Percentiles rank a stretch among this genome's conserved stretches.
phyloP scores from a whole-genome alignment of 768 basidiomycete genomes.

The Phanerodontia chrysosporium region DNA sequence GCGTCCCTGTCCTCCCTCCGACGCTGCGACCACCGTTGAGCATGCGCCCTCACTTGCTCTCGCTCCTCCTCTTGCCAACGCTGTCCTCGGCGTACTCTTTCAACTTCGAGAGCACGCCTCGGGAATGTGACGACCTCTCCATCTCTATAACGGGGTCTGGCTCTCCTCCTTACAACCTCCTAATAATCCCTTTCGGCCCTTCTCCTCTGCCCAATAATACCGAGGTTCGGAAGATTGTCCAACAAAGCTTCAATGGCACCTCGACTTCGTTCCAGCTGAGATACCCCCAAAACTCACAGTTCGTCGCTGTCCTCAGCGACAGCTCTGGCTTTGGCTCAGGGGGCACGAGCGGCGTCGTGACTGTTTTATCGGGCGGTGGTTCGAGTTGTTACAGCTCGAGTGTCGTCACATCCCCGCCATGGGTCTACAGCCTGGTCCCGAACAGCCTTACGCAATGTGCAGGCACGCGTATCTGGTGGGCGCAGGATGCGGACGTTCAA shows the following conservation, averaged over 20 bases:
- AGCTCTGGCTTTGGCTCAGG: conserved; percentile 61
- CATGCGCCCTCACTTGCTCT: conserved; percentile 8
- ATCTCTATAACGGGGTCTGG: conserved; percentile 59
- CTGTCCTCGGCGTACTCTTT: conserved; percentile 39
- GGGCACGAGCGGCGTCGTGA: conserved; percentile 66
- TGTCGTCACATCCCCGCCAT: conserved; percentile 44
- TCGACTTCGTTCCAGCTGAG: conserved; percentile 49
- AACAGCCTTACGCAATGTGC: conserved; percentile 60
- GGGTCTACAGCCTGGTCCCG: conserved; percentile 60
- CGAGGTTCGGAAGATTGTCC: conserved; percentile 61
- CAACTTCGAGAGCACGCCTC: conserved; percentile 41
- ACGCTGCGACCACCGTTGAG: not conserved
- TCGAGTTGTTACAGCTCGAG: conserved; percentile 56
- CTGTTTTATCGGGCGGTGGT: conserved; percentile 48
- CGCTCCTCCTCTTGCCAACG: conserved; percentile 22
- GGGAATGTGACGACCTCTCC: conserved; percentile 64
- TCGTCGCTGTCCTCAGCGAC: conserved; percentile 66
- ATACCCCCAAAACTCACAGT: conserved; percentile 65
- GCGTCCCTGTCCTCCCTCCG: not conserved
- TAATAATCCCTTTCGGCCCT: conserved; percentile 66
- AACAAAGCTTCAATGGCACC: conserved; percentile 45
- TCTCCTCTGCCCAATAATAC: conserved; percentile 54
- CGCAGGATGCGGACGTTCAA: conserved; percentile 35
- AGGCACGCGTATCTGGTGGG: conserved; percentile 65
- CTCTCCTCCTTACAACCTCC: conserved; percentile 59